These are phyloP conservation scores for Discostella pseudostelligera DNA, from an alignment of 108 stramenopile species.

Conservation along the genomic window DNA sequence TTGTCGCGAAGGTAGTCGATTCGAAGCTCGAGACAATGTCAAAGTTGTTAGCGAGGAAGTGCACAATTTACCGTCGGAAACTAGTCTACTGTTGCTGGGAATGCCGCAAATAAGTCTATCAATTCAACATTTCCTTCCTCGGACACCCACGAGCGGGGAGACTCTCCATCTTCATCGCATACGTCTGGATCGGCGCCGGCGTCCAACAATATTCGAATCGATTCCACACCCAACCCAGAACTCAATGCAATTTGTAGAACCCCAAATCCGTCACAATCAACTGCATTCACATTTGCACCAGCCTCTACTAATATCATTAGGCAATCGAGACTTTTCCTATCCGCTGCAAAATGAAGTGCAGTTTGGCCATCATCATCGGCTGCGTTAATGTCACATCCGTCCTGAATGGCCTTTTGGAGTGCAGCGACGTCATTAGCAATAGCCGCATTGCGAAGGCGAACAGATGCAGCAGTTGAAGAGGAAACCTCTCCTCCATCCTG, in stretches of 20 bases:
- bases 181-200: constrained; percentile 79
- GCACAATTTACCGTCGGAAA: no score
- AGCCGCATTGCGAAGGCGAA: constrained; percentile 55
- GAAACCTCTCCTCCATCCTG: constrained; percentile 14
- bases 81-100: not conserved
- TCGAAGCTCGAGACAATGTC: no score
- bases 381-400: constrained; percentile 44
- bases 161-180: constrained; percentile 77
- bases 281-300: constrained; percentile 69
- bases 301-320: constrained; percentile 54
- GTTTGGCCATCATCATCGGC: constrained; percentile 70
- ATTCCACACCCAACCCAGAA: constrained; percentile 61
- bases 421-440: constrained; percentile 31
- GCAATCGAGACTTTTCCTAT: constrained; percentile 62
- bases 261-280: constrained; percentile 73
- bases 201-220: constrained; percentile 53
- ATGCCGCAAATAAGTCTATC: constrained; percentile 44
- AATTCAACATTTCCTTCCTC: constrained; percentile 60
- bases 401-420: constrained; percentile 33
- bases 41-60: no score
- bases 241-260: constrained; percentile 80
- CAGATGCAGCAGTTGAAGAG: constrained; percentile 13
- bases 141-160: constrained; percentile 59
- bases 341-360: constrained; percentile 78
- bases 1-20: no score